These are phyloP conservation scores for Rhodotorula babjevae DNA, from an alignment of 768 basidiomycete genomes.

Conservation along the genomic window DNA sequence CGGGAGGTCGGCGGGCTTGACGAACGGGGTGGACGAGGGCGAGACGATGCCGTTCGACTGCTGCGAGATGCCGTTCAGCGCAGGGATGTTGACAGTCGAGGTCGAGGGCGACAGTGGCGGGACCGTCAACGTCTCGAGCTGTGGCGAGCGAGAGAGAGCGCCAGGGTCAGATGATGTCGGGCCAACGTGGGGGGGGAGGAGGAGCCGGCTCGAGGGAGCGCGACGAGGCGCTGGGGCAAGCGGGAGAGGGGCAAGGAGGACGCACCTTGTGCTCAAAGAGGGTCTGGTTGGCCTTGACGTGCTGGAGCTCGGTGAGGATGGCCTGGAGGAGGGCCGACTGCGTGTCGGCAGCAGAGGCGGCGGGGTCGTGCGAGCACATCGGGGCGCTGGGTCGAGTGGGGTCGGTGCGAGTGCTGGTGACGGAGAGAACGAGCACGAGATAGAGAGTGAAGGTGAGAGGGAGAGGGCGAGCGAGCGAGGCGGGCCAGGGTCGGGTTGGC, in stretches of 20 bases:
- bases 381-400: background rate
- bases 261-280: constrained; percentile 32
- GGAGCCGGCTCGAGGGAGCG: no score
- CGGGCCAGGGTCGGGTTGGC: no score
- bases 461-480: no score
- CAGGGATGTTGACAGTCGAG: constrained; percentile 2
- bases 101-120: constrained; percentile 16
- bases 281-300: constrained; percentile 30
- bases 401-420: background rate
- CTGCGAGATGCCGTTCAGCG: background rate
- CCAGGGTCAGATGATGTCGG: background rate
- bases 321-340: constrained; percentile 25
- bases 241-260: background rate
- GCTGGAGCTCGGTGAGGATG: constrained; percentile 37
- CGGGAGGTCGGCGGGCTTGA: constrained; percentile 27
- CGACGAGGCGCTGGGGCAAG: no score
- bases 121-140: constrained; percentile 28
- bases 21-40: constrained; percentile 19
- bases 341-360: background rate
- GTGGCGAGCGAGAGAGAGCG: background rate
- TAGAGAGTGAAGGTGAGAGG: no score
- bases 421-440: background rate
- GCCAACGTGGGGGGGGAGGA: no score
- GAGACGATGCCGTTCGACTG: background rate
- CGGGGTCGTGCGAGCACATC: background rate